Base-by-base conservation (phyloP, 768 basidiomycete species). In the Sarcodon aspratus region DNA sequence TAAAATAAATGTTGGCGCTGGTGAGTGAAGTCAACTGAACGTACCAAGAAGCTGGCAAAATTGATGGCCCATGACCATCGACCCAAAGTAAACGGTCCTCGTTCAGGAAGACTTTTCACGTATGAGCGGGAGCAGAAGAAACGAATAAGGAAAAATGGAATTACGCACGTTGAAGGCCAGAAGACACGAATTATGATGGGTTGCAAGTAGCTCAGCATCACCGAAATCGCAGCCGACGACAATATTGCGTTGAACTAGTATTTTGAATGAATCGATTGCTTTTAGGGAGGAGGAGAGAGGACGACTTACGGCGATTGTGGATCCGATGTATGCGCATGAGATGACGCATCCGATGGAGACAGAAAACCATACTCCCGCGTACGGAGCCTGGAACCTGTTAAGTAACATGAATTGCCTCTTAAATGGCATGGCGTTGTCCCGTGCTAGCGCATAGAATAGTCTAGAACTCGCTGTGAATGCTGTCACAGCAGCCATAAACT, bases 381-480 rank as follows among this genome's bases (percentile, higher is more conserved):
- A 76, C 13, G 77, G 76, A 13, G 76, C 74, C 57, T 78, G 76
- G 51, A 63, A 73, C 34, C 71, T 61, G 54, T 76, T 78, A 44
- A 77, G 66, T 8, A 64, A 60, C 72, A 73, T 76, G 52, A 75
- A 79, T 42, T 57, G 57, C 34, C 55, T 50, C 56, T 70, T 76
- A 49, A 67, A 57, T 2, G 75, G 77, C 45, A 76, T 65, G 8
- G 73, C 75, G 50, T 75, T 63, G 57, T 78, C 78, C 49, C 78
- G 61, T 37, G 78, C 75, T 10, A 78, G 63, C 31, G 78, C 78
- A 49, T 77, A 79, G 59, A 76, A 72, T 46, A 79, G 54, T 18
- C 76, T 63, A 21, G 76, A 78, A 54, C 75, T 75, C 43, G 76
- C 76, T 0, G 78, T 78, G 58, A 75, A 78, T 32, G 76, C 76